Conservation (phyloP, 768 basidiomycete genomes). For the Mycena filopes region DNA sequence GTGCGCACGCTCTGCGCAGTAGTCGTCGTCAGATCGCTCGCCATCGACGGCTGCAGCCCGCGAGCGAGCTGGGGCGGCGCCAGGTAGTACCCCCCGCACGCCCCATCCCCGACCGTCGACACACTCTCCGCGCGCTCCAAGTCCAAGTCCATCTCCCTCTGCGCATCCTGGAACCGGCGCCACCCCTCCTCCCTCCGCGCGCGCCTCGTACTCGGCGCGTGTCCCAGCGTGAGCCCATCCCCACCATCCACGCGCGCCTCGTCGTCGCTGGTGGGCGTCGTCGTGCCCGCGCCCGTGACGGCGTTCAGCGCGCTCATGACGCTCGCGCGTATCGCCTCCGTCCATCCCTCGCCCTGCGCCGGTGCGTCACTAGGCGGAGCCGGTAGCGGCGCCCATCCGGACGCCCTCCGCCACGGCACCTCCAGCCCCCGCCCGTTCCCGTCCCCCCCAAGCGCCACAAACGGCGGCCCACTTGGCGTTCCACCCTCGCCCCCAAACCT, state of each 20-base stretch:
- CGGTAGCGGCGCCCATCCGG: conserved; percentile 15
- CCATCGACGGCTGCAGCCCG: conserved; percentile 2
- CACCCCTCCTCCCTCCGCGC: conserved; percentile 26
- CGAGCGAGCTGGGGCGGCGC: conserved; percentile 3
- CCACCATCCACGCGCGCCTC: background rate
- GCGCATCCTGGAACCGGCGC: conserved; percentile 26
- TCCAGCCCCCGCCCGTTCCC: conserved; percentile 19
- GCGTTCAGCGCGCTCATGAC: conserved; percentile 18
- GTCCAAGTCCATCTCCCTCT: background rate
- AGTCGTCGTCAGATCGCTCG: background rate
- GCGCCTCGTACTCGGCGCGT: conserved; percentile 20
- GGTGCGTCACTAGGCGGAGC: too few species aligned
- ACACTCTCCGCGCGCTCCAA: background rate
- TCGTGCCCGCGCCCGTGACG: conserved; percentile 19
- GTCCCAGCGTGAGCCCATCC: conserved; percentile 25
- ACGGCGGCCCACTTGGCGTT: conserved; percentile 19
- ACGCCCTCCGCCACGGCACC: conserved; percentile 27
- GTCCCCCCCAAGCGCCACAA: conserved; percentile 24
- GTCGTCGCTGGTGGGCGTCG: background rate
- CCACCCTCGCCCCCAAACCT: conserved; percentile 17
- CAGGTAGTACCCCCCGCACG: background rate
- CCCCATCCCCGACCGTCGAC: background rate
- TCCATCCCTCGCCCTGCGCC: conserved; percentile 23
- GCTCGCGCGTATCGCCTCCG: conserved; percentile 24
- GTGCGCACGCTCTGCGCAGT: background rate